Evolutionary conservation across 306 rosid species (phyloP).

Genomic region (Hylodesmum podocarpum): DNA sequence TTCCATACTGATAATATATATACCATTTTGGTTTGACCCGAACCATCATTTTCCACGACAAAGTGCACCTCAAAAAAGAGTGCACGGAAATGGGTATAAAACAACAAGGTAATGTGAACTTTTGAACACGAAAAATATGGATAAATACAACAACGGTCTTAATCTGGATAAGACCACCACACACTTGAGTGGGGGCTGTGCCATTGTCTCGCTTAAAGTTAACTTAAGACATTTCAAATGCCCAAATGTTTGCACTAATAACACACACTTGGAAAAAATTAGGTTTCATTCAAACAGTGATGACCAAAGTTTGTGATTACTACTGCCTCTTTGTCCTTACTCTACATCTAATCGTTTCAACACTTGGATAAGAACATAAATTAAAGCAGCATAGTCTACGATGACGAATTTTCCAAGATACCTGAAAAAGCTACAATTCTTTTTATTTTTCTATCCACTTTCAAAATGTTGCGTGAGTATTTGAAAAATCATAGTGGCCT

Average conservation of each 20-base stretch:
- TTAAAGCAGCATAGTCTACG: background rate
- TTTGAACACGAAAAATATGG: slow-evolving; percentile 5
- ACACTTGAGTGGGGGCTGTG: slow-evolving; percentile 27
- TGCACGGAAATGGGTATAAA: slow-evolving; percentile 26
- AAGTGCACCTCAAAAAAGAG: slow-evolving; percentile 41
- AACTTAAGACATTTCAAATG: slow-evolving; percentile 16
- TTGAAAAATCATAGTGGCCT: background rate
- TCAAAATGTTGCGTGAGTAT: background rate
- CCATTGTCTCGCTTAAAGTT: slow-evolving; percentile 34
- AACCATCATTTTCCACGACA: slow-evolving; percentile 36
- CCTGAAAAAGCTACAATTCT: background rate
- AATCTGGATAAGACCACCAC: slow-evolving; percentile 40
- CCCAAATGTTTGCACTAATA: background rate
- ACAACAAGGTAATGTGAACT: background rate
- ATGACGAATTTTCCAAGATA: background rate
- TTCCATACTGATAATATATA: slow-evolving; percentile 25
- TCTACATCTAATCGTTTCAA: background rate
- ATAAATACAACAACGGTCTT: slow-evolving; percentile 8
- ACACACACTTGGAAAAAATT: background rate
- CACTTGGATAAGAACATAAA: slow-evolving; percentile 4
- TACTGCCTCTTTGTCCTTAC: slow-evolving; percentile 30
- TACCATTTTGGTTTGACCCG: slow-evolving; percentile 14
- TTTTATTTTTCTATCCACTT: background rate
- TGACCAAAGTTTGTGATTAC: slow-evolving; percentile 43
- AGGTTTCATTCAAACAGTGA: slow-evolving; percentile 2